phyloP scores from a whole-genome alignment of 345 rosid species.

The Angophora floribunda region DNA sequence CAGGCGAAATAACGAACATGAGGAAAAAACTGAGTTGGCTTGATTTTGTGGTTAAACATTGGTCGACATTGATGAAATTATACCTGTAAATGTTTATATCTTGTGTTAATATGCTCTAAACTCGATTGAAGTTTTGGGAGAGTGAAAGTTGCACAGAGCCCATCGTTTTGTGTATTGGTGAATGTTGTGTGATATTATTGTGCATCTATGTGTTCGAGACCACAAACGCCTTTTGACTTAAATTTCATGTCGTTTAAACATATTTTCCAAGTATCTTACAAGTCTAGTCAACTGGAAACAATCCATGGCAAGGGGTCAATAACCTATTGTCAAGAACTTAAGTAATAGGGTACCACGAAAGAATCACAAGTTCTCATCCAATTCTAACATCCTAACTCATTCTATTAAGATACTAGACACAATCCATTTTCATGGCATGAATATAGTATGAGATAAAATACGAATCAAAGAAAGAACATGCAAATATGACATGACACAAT shows the following conservation, averaged over 20 bases:
- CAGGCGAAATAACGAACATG: neutral
- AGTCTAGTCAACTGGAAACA: neutral
- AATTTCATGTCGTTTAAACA: neutral
- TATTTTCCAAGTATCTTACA: too few species aligned
- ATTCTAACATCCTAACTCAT: neutral
- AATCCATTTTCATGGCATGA: neutral
- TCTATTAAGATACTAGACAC: neutral
- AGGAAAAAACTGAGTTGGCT: neutral
- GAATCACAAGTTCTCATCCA: neutral
- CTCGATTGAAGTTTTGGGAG: neutral
- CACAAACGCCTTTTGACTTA: rapidly evolving
- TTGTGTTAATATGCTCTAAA: neutral
- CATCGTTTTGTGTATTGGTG: neutral
- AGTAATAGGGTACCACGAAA: too few species aligned
- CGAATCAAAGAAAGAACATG: too few species aligned
- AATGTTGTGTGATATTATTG: too few species aligned
- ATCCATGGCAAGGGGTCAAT: too few species aligned
- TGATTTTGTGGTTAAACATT: neutral
- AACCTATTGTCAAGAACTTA: too few species aligned
- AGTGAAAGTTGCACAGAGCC: neutral
- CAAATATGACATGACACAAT: neutral
- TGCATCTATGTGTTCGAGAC: neutral
- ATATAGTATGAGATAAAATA: too few species aligned
- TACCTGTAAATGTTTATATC: neutral
- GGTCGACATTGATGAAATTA: neutral